Evolutionary conservation across 345 rosid species (phyloP).

Genomic region (Reutealis trisperma): DNA sequence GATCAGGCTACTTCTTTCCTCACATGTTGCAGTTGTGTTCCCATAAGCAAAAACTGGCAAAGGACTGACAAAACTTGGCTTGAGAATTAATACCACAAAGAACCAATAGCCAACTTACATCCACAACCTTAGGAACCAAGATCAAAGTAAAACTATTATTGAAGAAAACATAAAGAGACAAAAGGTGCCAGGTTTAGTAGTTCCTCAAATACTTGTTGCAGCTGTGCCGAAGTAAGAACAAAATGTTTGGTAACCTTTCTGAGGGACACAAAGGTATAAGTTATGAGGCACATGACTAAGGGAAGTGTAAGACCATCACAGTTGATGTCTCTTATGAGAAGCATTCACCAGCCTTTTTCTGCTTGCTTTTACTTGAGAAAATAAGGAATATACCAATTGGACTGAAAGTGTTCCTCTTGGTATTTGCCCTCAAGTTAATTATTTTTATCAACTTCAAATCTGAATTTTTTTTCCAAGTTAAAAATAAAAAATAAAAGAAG

Average conservation of each 20-base stretch:
- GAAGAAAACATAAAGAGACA: no score
- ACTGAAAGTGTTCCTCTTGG: neutral
- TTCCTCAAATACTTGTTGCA: no score
- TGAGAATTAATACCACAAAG: neutral
- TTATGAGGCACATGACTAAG: neutral
- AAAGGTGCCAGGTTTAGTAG: no score
- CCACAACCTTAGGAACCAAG: no score
- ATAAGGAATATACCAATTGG: neutral
- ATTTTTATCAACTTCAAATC: neutral
- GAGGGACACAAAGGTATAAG: neutral
- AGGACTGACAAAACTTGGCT: neutral
- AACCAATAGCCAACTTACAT: no score
- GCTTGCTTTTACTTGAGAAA: neutral
- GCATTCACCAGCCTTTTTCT: neutral
- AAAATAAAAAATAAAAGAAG: no score
- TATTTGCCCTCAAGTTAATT: neutral
- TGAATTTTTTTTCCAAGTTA: neutral
- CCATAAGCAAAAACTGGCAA: neutral
- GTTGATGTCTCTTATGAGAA: neutral
- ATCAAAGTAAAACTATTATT: no score
- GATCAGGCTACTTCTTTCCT: neutral
- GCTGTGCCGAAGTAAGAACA: no score
- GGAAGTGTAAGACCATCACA: neutral
- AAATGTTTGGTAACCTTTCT: no score
- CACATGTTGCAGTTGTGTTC: neutral